A percentile compares a stretch with the other conserved stretches of the same genome.
phyloP scores from a whole-genome alignment of 176 grass and related monocot species.

The Miscanthus lutarioriparius region DNA sequence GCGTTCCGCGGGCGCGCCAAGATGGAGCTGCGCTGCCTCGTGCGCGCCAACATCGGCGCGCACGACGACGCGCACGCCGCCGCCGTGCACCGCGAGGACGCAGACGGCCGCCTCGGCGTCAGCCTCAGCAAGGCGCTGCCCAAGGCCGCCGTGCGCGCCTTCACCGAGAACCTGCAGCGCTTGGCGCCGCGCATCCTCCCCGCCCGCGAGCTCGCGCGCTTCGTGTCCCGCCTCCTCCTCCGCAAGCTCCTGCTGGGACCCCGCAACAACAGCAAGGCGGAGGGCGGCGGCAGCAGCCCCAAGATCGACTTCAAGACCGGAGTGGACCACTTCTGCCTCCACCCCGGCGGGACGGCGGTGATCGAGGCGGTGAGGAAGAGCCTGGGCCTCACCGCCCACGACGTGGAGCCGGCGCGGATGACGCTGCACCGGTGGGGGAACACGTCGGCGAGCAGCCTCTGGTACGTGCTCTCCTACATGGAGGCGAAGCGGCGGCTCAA shows the following conservation, averaged over 20 bases:
- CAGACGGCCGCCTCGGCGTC: slow-evolving; percentile 65
- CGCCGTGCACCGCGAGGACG: slow-evolving; percentile 75
- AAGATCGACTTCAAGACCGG: slow-evolving; percentile 79
- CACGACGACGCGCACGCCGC: slow-evolving; percentile 63
- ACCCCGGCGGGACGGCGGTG: slow-evolving; percentile 82
- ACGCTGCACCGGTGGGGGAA: slow-evolving; percentile 95
- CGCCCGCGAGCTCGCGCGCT: slow-evolving; percentile 45
- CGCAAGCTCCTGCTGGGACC: slow-evolving; percentile 42
- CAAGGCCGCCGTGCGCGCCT: slow-evolving; percentile 80
- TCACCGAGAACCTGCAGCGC: slow-evolving; percentile 70
- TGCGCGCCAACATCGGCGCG: slow-evolving; percentile 59
- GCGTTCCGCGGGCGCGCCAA: slow-evolving; percentile 46
- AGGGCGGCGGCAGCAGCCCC: background rate
- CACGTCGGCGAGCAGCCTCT: slow-evolving; percentile 91
- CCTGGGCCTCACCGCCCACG: slow-evolving; percentile 48
- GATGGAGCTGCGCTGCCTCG: slow-evolving; percentile 72
- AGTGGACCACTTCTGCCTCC: slow-evolving; percentile 91
- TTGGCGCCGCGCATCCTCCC: slow-evolving; percentile 68
- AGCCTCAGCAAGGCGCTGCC: slow-evolving; percentile 87
- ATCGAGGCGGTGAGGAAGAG: slow-evolving; percentile 68
- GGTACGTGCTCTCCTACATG: slow-evolving; percentile 94
- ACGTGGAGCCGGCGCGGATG: slow-evolving; percentile 83
- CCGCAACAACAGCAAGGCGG: background rate
- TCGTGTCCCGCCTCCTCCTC: slow-evolving; percentile 33
- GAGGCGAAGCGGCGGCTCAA: slow-evolving; percentile 70